These are phyloP conservation scores for Colletotrichum horii DNA, from an alignment of 2,329 filamentous ascomycete species.

Conservation along the genomic window DNA sequence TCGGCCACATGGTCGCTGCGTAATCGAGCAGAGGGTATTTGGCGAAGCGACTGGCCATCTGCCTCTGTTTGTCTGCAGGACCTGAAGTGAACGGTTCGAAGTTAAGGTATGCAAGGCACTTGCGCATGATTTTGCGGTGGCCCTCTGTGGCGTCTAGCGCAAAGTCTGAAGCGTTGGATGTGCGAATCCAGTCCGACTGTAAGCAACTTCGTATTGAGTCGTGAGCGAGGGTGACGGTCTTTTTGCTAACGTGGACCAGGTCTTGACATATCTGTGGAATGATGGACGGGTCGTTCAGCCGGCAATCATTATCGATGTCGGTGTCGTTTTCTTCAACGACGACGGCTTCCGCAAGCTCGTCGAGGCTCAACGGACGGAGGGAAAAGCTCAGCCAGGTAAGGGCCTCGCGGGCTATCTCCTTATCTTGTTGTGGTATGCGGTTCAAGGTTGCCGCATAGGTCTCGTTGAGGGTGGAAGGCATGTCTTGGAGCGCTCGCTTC, in stretches of 20 bases:
- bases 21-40: conserved; percentile 23
- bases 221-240: conserved; percentile 26
- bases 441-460: conserved; percentile 27
- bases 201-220: conserved; percentile 28
- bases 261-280: conserved; percentile 26
- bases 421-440: conserved; percentile 26
- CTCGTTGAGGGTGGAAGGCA: conserved; percentile 27
- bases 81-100: conserved; percentile 23
- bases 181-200: conserved; percentile 22
- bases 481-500: conserved; percentile 21
- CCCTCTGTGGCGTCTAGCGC: conserved; percentile 15
- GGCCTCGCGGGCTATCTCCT: conserved; percentile 27
- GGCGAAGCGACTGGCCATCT: background rate
- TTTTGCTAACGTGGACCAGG: conserved; percentile 15
- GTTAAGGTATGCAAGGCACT: conserved; percentile 26
- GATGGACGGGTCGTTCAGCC: conserved; percentile 23
- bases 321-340: conserved; percentile 28
- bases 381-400: conserved; percentile 32
- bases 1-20: conserved; percentile 24
- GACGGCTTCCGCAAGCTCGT: conserved; percentile 31
- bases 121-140: conserved; percentile 26
- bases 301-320: conserved; percentile 27
- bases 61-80: background rate
- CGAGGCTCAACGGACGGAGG: conserved; percentile 25
- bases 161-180: conserved; percentile 24